Base-by-base conservation (phyloP, 257 asterid genomes). In the Primulina huaijiensis region DNA sequence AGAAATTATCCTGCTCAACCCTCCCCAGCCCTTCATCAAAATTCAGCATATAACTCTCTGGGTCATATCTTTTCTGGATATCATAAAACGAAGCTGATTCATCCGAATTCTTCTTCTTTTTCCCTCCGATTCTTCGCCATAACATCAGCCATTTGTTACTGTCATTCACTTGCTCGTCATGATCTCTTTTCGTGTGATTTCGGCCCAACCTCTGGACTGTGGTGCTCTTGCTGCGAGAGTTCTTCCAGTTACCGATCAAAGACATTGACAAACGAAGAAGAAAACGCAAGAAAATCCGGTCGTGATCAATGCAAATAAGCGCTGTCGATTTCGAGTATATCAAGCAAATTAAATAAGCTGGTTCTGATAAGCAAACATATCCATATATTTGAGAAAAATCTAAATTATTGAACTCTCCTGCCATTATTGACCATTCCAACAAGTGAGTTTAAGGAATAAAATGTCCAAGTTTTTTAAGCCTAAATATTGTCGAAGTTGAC, bases 1-100 rank as follows among this genome's bases (percentile, higher is more conserved):
- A 80, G 2, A 90, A 81, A 65, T 80, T 72, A 29, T 90, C 97
- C 0, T 89, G 89, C 73, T 90, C 95, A 17, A 66, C 21, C 5
- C 69, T 69, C 12, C 56, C 72, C 2, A 74, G 50, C 8, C 89
- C 95, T 37, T 90, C 84, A 43, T 88, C 93, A 55, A 90, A 90
- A 73, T 90, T 90, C 81, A 80, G 86, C 88, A 79, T 38, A 63
- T 90, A 90, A 57, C 85, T 81, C 30, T 80, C 67, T 12, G 72
- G 85, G 72, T 90, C 91, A 72, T 88, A 89, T 1, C 77, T 43
- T 35, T 64, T 68, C 63, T 72, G 79, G 77, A 67, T 53, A 35
- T 72, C 53, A 35, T 72, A 37, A 3, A 74, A 62, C 34, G 65
- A 6, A 8, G 72, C 8, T 46, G 7, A 1, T 0, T 46, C 55